These are phyloP conservation scores for Neonectria faginata DNA, from an alignment of 2,329 filamentous ascomycete species.

Conservation along the genomic window DNA sequence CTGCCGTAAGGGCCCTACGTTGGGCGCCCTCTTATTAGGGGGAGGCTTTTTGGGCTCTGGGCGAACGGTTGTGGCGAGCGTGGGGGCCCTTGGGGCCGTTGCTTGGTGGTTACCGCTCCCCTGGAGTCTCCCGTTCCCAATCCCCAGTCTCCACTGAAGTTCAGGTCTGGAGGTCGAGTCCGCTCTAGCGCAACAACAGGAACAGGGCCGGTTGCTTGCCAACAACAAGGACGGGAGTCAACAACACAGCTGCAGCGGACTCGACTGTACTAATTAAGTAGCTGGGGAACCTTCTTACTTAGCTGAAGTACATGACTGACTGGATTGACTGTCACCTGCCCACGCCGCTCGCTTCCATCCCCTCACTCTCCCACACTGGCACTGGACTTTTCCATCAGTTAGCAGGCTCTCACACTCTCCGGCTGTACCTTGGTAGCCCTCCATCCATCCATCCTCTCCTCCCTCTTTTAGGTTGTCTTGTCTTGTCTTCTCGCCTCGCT, in stretches of 20 bases:
- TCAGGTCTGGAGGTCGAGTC: constrained; percentile 31
- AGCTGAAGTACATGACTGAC: constrained; percentile 22
- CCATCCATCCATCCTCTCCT: background rate
- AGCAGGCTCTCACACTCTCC: background rate
- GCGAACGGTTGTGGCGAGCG: constrained; percentile 24
- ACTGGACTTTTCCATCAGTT: too few relatives aligned
- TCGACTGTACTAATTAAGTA: too few relatives aligned
- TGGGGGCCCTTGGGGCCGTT: constrained; percentile 45
- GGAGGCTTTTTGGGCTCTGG: constrained; percentile 13
- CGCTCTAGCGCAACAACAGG: constrained; percentile 32
- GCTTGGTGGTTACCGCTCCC: constrained; percentile 39
- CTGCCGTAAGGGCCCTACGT: too few relatives aligned
- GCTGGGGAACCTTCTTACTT: too few relatives aligned
- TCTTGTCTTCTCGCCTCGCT: background rate
- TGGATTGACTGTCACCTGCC: constrained; percentile 17
- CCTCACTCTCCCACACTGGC: background rate
- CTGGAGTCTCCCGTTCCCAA: constrained; percentile 16
- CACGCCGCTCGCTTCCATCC: constrained; percentile 1
- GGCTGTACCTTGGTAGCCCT: background rate
- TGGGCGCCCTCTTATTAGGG: background rate
- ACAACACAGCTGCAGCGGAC: background rate
- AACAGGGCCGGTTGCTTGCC: background rate
- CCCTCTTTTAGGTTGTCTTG: constrained; percentile 4
- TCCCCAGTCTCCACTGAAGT: constrained; percentile 33
- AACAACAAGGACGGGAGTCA: background rate